Conservation (phyloP, 1,284 basidiomycete species). For the Schizophyllum commune region DNA sequence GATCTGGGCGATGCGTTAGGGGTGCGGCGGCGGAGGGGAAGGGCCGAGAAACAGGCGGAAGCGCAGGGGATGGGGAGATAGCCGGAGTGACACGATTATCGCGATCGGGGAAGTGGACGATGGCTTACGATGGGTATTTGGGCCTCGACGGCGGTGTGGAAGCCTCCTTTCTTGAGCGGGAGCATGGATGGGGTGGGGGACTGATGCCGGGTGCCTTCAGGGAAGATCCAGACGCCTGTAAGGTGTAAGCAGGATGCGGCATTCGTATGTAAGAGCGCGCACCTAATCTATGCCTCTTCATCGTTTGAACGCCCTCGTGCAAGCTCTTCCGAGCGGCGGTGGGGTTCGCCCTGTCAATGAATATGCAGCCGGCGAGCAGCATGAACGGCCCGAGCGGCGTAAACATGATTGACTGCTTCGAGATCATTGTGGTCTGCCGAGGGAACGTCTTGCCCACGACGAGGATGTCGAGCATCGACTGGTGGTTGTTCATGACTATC, state of each 20-base stretch:
- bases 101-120: background rate
- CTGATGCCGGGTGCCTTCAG: conserved; percentile 84
- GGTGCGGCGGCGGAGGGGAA: background rate
- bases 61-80: background rate
- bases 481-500: conserved; percentile 88
- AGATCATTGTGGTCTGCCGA: conserved; percentile 79
- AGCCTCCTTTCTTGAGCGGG: conserved; percentile 97
- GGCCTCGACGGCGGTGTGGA: conserved; percentile 90
- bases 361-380: conserved; percentile 87
- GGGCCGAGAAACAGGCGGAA: too few relatives aligned
- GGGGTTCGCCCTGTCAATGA: conserved; percentile 85
- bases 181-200: conserved; percentile 62
- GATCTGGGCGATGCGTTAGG: conserved; percentile 19
- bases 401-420: conserved; percentile 88
- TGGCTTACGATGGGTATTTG: conserved; percentile 64
- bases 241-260: conserved; percentile 28
- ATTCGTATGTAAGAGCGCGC: background rate
- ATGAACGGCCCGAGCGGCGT: conserved; percentile 92
- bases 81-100: background rate
- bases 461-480: conserved; percentile 86
- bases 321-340: conserved; percentile 74
- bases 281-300: conserved; percentile 28
- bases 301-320: conserved; percentile 69
- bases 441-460: conserved; percentile 89
- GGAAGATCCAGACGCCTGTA: conserved; percentile 75